Evolutionary conservation across 257 asterid genomes (phyloP).

Genomic region (Solanum etuberosum): DNA sequence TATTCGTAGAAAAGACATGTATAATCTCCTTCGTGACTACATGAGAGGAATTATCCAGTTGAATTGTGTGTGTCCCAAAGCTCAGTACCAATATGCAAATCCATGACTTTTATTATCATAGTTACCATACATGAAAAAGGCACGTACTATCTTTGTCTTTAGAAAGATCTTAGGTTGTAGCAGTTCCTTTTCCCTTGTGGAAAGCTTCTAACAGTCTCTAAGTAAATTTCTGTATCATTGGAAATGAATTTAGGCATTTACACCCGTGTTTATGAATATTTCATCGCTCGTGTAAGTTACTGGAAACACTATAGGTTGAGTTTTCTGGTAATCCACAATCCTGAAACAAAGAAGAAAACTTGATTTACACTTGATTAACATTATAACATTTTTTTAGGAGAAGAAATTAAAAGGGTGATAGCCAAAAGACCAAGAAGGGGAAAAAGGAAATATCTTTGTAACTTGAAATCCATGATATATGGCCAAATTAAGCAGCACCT

Average conservation of each 20-base stretch:
- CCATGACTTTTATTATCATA: not conserved
- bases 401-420: not conserved
- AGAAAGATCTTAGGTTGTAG: slow-evolving; percentile 1
- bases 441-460: not conserved
- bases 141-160: not conserved
- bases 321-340: slow-evolving; percentile 21
- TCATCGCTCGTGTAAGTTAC: slow-evolving; percentile 12
- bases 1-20: not conserved
- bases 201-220: slow-evolving; percentile 19
- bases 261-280: slow-evolving; percentile 7
- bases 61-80: slow-evolving; percentile 10
- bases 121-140: not conserved
- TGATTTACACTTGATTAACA: not conserved
- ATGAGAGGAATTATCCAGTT: not conserved
- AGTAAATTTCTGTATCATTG: not conserved
- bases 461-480: not conserved
- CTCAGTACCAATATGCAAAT: slow-evolving; percentile 28
- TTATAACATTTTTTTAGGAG: not conserved
- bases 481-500: not conserved
- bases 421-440: not conserved
- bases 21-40: not conserved
- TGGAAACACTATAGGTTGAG: not conserved
- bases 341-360: not conserved
- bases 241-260: not conserved
- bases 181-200: slow-evolving; percentile 13